Evolutionary conservation across 805 yeast genomes (phyloP), one percentile per base, ranked within the genome.

Genomic region (Kluyveromyces wickerhamii): DNA sequence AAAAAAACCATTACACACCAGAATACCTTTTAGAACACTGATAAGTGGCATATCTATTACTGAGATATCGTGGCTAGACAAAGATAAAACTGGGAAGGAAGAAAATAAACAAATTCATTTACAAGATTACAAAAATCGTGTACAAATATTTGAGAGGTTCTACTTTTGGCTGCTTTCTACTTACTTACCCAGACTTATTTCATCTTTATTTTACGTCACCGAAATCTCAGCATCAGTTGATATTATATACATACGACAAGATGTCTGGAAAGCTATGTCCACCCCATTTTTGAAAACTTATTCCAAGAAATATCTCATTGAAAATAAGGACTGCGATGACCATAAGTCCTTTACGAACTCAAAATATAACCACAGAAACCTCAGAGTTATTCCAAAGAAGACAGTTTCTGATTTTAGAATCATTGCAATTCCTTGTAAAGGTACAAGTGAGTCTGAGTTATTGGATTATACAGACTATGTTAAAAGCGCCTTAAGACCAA

Each of bases 201-300:
- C 62, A 0, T 54, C 70, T 0, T 74, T 72, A 47, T 87, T 85
- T 60, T 78, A 82, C 49, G 77, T 79, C 4, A 78, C 92, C 0
- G 81, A 77, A 31, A 54, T 63, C 1, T 69, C 73, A 7, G 63
- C 66, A 0, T 50, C 62, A 0, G 56, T 51, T 7, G 56, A 58
- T 4, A 38, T 73, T 0, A 35, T 65, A 0, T 83, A 63, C 48
- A 83, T 71, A 46, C 66, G 78, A 12, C 86, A 77, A 35, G 63
- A 59, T 16, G 54, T 62, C 1, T 86, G 95, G 94, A 49, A 44
- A 7, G 27, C 29, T 22, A 54, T 71, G 12, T 60, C 73, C 2
- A 45, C 45, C 9, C 55, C 57, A 1, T 79, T 69, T 61, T 49
- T 67, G 34, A 48, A 54, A 4, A 42, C 37, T 10, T 81, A 80